Conservation (phyloP, 176 grass and related monocot genomes). For the Thinopyrum elongatum region DNA sequence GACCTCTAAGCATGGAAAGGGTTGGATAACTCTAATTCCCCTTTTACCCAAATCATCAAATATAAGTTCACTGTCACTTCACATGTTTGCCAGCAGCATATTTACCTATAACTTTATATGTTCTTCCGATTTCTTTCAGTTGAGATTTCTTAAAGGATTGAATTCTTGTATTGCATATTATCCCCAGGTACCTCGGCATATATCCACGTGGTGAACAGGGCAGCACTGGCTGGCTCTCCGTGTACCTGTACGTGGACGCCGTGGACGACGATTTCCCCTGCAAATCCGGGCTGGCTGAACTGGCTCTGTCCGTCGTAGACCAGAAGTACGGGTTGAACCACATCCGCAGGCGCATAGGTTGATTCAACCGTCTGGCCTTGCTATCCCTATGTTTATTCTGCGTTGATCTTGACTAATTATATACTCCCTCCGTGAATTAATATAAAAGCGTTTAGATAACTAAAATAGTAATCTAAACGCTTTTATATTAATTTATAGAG, state of each 20-base stretch:
- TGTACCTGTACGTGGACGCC: neutral
- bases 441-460: too few species aligned
- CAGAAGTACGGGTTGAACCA: neutral
- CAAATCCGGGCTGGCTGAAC: neutral
- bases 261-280: neutral
- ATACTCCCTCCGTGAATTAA: too few species aligned
- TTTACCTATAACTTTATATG: neutral
- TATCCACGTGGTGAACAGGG: neutral
- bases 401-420: neutral
- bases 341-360: neutral
- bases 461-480: too few species aligned
- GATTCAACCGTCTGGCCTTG: neutral
- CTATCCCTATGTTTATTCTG: neutral
- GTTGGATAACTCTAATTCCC: too few species aligned
- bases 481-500: too few species aligned
- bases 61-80: too few species aligned
- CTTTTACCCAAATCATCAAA: too few species aligned
- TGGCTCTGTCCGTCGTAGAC: neutral
- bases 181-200: constrained; percentile 8
- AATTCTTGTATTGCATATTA: neutral
- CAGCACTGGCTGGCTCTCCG: constrained; percentile 6
- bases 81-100: neutral
- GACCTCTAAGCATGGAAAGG: too few species aligned
- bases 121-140: neutral
- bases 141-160: neutral